Evolutionary conservation across 768 basidiomycete genomes (phyloP).

Genomic region (Lentinula sp.): DNA sequence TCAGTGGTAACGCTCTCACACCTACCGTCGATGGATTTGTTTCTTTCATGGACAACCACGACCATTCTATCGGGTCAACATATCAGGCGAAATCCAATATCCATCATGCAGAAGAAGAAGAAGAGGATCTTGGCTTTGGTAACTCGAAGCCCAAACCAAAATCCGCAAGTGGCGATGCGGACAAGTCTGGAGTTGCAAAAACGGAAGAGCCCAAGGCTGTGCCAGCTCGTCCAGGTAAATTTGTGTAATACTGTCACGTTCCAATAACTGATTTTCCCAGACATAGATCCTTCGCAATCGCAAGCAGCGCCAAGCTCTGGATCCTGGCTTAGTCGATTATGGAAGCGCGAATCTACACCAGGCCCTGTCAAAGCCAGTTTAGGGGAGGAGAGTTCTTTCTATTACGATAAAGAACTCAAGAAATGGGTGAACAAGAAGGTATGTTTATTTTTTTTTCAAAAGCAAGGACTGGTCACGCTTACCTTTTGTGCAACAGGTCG

Average conservation of each 20-base stretch:
- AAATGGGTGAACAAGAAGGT: conserved; percentile 97
- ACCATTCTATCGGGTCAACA: conserved; percentile 31
- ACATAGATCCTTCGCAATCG: neutral
- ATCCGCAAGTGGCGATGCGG: conserved; percentile 24
- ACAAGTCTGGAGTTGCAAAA: conserved; percentile 8
- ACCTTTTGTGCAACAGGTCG: conserved; percentile 35
- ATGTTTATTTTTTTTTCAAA: conserved; percentile 9
- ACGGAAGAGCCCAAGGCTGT: conserved; percentile 11
- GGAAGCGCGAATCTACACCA: conserved; percentile 58
- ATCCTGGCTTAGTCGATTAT: conserved; percentile 82
- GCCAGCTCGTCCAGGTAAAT: conserved; percentile 23
- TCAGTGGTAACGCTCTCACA: conserved; percentile 35
- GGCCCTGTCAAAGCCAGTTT: conserved; percentile 88
- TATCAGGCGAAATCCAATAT: conserved; percentile 6
- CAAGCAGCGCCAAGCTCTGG: conserved; percentile 14
- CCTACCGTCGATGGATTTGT: conserved; percentile 61
- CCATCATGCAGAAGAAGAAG: conserved; percentile 40
- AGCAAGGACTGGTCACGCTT: conserved; percentile 4
- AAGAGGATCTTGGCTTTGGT: conserved; percentile 89
- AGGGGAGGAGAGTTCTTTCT: conserved; percentile 85
- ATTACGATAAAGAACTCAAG: conserved; percentile 92
- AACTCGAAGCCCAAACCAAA: conserved; percentile 50
- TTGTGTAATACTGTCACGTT: neutral
- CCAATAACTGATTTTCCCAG: neutral
- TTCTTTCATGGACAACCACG: conserved; percentile 70